Conservation (phyloP, 192 early-diverging fungal genomes). For the Mortierella claussenii region DNA sequence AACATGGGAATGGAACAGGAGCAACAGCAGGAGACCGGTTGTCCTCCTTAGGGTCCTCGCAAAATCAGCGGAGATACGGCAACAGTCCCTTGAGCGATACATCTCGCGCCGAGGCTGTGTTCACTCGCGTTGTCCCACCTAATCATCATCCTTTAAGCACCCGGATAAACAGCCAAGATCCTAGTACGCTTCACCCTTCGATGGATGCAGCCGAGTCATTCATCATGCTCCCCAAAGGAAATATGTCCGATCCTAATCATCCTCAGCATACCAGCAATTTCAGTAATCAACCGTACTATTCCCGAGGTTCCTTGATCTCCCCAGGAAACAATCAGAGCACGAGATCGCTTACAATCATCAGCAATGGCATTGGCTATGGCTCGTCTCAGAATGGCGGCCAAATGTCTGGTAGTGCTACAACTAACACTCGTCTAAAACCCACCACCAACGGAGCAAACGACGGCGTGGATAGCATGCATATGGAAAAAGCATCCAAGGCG, state of each 20-base stretch:
- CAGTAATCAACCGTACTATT: slow-evolving; percentile 13
- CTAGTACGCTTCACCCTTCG: background rate
- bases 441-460: slow-evolving; percentile 14
- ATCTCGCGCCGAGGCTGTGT: slow-evolving; percentile 23
- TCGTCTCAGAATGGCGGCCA: slow-evolving; percentile 7
- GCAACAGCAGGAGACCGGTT: slow-evolving; percentile 17
- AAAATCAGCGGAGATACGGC: slow-evolving; percentile 3
- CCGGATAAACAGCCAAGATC: slow-evolving; percentile 10
- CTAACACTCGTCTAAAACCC: slow-evolving; percentile 15
- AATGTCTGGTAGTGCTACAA: background rate
- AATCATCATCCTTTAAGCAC: background rate
- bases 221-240: slow-evolving; percentile 44
- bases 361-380: background rate
- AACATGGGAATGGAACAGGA: slow-evolving; percentile 34
- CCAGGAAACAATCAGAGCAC: slow-evolving; percentile 3
- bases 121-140: slow-evolving; percentile 31
- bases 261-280: slow-evolving; percentile 2
- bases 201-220: slow-evolving; percentile 46
- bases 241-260: slow-evolving; percentile 4
- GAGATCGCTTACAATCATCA: background rate
- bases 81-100: slow-evolving; percentile 7
- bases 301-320: slow-evolving; percentile 9
- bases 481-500: slow-evolving; percentile 37
- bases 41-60: background rate
- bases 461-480: slow-evolving; percentile 8